phyloP scores from a whole-genome alignment of 805 yeast genomes.

The Candida ovalis region DNA sequence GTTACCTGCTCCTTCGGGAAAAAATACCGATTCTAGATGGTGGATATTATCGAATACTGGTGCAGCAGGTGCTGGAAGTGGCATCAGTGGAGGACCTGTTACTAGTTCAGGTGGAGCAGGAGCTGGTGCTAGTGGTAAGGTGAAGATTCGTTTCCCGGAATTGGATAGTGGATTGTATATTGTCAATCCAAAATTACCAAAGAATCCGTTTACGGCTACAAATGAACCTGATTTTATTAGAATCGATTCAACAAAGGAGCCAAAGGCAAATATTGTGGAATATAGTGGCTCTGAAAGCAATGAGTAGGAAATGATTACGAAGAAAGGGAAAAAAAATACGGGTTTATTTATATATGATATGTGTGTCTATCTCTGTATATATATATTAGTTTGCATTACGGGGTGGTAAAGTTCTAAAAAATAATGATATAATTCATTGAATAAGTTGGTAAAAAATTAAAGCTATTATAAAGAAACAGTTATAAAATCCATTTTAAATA shows the following conservation, averaged over 20 bases:
- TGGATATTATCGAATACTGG: conserved; percentile 62
- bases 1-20: conserved; percentile 89
- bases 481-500: conserved; percentile 23
- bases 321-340: too few species aligned
- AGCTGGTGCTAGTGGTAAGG: conserved; percentile 37
- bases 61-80: neutral
- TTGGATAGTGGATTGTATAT: conserved; percentile 39
- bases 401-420: too few species aligned
- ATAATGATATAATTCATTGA: neutral
- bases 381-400: too few species aligned
- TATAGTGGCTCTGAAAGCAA: neutral
- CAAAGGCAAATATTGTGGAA: neutral
- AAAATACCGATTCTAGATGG: conserved; percentile 63
- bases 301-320: neutral
- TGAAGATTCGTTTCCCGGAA: conserved; percentile 57
- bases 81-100: conserved; percentile 20
- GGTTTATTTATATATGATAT: too few species aligned
- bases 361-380: too few species aligned
- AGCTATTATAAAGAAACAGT: too few species aligned
- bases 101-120: neutral
- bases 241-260: neutral
- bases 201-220: conserved; percentile 67
- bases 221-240: conserved; percentile 50
- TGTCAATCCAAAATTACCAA: conserved; percentile 65
- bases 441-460: neutral